These are phyloP conservation scores for Adansonia madagascariensis DNA, from an alignment of 441 rosid species.

Conservation along the genomic window DNA sequence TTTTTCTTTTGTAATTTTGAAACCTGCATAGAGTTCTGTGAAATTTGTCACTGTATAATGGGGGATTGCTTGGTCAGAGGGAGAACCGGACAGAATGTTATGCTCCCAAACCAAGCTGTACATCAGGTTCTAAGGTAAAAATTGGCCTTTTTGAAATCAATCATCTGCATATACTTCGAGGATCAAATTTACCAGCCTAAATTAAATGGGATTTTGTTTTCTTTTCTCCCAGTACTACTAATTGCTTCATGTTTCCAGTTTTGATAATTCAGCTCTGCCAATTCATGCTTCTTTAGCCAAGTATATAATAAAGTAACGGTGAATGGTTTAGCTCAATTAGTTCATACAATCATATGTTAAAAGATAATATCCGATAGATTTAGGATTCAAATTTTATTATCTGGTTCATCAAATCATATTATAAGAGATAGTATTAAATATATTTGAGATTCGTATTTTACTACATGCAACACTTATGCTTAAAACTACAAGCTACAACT, in stretches of 20 bases:
- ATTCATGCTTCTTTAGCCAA: not conserved
- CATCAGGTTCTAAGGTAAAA: not conserved
- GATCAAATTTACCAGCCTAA: not conserved
- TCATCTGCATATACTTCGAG: not conserved
- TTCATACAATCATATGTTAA: no score
- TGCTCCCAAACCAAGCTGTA: no score
- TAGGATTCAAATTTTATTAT: no score
- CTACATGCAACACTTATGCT: no score
- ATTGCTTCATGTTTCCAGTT: not conserved
- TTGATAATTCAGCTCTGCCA: not conserved
- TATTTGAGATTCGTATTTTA: no score
- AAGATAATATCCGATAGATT: no score
- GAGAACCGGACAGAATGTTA: not conserved
- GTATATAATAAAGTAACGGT: no score
- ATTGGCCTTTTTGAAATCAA: not conserved
- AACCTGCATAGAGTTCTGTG: not conserved
- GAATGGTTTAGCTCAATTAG: no score
- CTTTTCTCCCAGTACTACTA: not conserved
- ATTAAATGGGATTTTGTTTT: not conserved
- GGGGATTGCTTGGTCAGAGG: not conserved
- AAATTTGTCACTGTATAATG: not conserved
- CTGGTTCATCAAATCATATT: no score
- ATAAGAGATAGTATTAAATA: no score
- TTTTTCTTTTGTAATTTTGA: constrained; percentile 21
- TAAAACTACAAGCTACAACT: no score